Conservation (phyloP, 352 stramenopile genomes). For the Phytophthora syringae region DNA sequence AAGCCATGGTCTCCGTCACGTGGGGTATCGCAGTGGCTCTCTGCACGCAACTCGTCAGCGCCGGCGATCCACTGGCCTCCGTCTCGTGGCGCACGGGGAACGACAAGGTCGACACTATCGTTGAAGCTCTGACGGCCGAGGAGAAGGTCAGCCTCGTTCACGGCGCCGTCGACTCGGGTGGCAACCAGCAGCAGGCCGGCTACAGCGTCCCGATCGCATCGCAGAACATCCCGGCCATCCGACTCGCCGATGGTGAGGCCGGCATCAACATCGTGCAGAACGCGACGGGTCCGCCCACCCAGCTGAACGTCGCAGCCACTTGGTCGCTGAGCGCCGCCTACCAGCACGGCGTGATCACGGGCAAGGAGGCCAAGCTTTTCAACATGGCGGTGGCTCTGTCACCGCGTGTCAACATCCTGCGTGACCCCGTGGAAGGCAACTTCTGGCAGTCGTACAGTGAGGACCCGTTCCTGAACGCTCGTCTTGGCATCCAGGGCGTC, state of each 20-base stretch:
- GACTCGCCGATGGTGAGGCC: conserved; percentile 36
- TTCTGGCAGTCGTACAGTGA: conserved; percentile 47
- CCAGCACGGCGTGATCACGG: conserved; percentile 38
- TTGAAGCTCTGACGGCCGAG: conserved; percentile 32
- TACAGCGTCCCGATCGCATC: conserved; percentile 33
- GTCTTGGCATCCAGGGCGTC: conserved; percentile 34
- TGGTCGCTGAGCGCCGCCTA: conserved; percentile 37
- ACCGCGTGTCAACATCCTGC: conserved; percentile 41
- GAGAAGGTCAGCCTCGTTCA: conserved; percentile 40
- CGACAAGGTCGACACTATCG: conserved; percentile 37
- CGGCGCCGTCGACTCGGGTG: conserved; percentile 26
- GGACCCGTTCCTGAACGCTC: conserved; percentile 38
- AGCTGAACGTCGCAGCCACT: conserved; percentile 38
- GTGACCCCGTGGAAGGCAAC: conserved; percentile 30
- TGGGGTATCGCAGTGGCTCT: conserved; percentile 36
- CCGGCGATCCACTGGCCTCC: conserved; percentile 28
- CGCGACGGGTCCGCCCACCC: conserved; percentile 28
- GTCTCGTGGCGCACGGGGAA: conserved; percentile 40
- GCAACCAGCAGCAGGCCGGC: conserved; percentile 40
- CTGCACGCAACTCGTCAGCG: conserved; percentile 22
- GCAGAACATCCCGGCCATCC: conserved; percentile 31
- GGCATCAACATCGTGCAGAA: conserved; percentile 44
- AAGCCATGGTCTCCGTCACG: conserved; percentile 32
- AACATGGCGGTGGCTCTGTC: conserved; percentile 36
- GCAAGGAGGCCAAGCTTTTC: conserved; percentile 41